A percentile compares a stretch with the other conserved stretches of the same genome.
phyloP scores from a whole-genome alignment of 192 early-diverging fungal genomes.

The Chytriomyces confervae region DNA sequence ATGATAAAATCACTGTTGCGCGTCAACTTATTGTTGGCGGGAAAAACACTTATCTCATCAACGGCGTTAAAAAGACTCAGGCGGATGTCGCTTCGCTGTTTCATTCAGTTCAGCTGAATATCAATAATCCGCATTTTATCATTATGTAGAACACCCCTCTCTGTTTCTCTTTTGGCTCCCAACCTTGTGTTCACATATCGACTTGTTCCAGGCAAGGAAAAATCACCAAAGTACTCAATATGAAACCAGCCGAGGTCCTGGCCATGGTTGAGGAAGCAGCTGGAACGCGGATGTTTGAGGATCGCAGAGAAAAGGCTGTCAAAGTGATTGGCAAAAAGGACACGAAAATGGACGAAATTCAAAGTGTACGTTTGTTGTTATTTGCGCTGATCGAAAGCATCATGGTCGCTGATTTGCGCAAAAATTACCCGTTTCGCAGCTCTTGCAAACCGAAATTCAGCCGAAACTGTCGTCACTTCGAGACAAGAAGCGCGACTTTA shows the following conservation, averaged over 20 bases:
- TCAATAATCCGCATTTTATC: constrained; percentile 99
- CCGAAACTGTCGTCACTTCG: constrained; percentile 92
- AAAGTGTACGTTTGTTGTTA: constrained; percentile 51
- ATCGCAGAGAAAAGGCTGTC: constrained; percentile 92
- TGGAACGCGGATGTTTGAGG: constrained; percentile 98
- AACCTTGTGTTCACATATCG: background rate
- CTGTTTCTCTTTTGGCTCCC: background rate
- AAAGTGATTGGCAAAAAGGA: constrained; percentile 96
- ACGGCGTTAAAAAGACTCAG: constrained; percentile 88
- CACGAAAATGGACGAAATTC: constrained; percentile 92
- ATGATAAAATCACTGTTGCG: constrained; percentile 88
- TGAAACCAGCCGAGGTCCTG: constrained; percentile 95
- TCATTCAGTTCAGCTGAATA: constrained; percentile 97
- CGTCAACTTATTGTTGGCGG: constrained; percentile 92
- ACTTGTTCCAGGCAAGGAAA: constrained; percentile 69
- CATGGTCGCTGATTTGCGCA: constrained; percentile 16
- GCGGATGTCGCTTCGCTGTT: constrained; percentile 90
- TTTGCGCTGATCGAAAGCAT: background rate
- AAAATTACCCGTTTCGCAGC: background rate
- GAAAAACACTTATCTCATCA: constrained; percentile 96
- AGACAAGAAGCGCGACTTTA: constrained; percentile 80
- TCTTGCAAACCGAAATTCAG: constrained; percentile 85
- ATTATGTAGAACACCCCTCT: constrained; percentile 70
- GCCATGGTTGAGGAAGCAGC: constrained; percentile 99
- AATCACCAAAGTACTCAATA: constrained; percentile 99